Percentiles rank a stretch among this genome's conserved stretches.
Conservation (phyloP, 305 asterid species). For the Lippia alba region DNA sequence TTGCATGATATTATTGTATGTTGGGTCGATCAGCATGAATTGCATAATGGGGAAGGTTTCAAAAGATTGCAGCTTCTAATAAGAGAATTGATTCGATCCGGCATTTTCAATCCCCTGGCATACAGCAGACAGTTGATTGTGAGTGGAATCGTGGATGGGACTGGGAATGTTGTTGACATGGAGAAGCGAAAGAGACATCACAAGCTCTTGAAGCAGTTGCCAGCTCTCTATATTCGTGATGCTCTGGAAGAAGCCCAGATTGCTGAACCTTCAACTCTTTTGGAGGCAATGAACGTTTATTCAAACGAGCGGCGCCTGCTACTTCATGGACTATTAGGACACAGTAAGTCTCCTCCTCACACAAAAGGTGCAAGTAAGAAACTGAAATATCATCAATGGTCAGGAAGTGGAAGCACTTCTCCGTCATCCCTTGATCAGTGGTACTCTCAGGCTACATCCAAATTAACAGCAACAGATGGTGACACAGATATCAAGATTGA, state of each 20-base stretch:
- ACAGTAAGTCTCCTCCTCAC: slow-evolving; percentile 43
- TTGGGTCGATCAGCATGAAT: slow-evolving; percentile 99
- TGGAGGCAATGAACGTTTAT: slow-evolving; percentile 73
- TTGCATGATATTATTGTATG: slow-evolving; percentile 92
- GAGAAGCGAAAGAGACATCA: slow-evolving; percentile 80
- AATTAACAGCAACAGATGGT: slow-evolving; percentile 38
- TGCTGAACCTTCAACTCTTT: slow-evolving; percentile 53
- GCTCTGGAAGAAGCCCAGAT: slow-evolving; percentile 74
- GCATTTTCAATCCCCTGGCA: slow-evolving; percentile 87
- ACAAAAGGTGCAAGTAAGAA: slow-evolving; percentile 50
- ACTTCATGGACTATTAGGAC: slow-evolving; percentile 66
- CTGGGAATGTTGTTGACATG: slow-evolving; percentile 60
- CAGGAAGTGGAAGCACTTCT: slow-evolving; percentile 52
- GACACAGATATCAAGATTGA: slow-evolving; percentile 62
- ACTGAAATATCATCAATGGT: slow-evolving; percentile 43
- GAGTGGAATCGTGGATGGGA: slow-evolving; percentile 88
- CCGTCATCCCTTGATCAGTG: slow-evolving; percentile 62
- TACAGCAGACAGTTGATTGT: slow-evolving; percentile 94
- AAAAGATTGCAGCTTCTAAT: slow-evolving; percentile 79
- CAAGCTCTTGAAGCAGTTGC: slow-evolving; percentile 91
- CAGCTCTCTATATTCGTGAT: slow-evolving; percentile 64
- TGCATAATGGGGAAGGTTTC: slow-evolving; percentile 82
- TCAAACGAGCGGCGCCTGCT: slow-evolving; percentile 83
- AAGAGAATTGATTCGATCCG: slow-evolving; percentile 73
- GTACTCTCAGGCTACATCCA: slow-evolving; percentile 51